Base-by-base conservation (phyloP, 139 green algal species). In the Closterium sp. region DNA sequence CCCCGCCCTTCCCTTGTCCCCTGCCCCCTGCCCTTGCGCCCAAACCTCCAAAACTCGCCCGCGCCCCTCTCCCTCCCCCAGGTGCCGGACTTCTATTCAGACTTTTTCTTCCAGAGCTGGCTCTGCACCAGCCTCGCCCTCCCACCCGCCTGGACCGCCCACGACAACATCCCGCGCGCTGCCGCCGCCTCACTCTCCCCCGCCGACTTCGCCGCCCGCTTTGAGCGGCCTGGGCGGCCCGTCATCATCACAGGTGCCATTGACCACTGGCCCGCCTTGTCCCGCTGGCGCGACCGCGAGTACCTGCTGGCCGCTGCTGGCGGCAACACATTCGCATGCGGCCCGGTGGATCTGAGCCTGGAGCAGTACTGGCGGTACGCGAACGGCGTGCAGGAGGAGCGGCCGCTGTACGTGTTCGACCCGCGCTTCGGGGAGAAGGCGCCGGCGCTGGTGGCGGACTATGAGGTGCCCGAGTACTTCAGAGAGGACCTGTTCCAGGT, bases 21-120 rank as follows among this genome's bases (percentile, higher is more conserved):
- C 21, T 91, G 33, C 91, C 9, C 30, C 12, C 89, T 21, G 55
- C 86, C 28, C 90, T 28, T 85, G 64, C 28, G 12, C 33, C 12
- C 31, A 28, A 28, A 28, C 21, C 28, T 16, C 84, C 31, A 85
- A 16, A 83, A 33, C 6, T 31, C 89, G 86, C 31, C n/a, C 33
- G 16, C 55, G 23, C 25, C n/a, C 86, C 66, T 35, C 32, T 0
- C 64, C 23, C 10, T 9, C n/a, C 30, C 23, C 21, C 84, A 93
- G 90, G 90, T 93, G 28, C 38, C 31, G 31, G 36, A 55, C 43
- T 81, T 93, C 43, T 93, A 91, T 31, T 93, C 91, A 21, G 97
- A 99, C 93, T 87, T 98, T 69, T 94, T 99, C 43, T 98, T 99
- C 95, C 96, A 98, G 90, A 93, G 97, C 21, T 99, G 96, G 96